Evolutionary conservation across 179 eudicot species (phyloP), one percentile per base, ranked within the genome.

Genomic region (Silene coronaria): DNA sequence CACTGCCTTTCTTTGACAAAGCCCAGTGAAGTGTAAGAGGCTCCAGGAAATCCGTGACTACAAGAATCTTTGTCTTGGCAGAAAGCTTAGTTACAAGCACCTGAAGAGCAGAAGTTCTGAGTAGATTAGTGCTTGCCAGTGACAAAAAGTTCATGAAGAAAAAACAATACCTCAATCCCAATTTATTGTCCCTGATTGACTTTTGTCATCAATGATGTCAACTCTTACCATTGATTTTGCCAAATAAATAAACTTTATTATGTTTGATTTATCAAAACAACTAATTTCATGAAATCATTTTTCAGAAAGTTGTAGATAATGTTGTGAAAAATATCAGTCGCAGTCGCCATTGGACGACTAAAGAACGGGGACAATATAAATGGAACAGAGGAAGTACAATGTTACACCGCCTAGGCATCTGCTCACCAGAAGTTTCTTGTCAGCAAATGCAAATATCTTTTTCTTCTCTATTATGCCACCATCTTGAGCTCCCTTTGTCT

Each of bases 11-110:
- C 73, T 78, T 84, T 70, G 99, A 91, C 75, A 96, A 80, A 75
- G 88, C 97, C 99, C 99, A 93, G 82, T 96, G 99, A 82, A 96
- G 97, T 60, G 76, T 83, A 75, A 91, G 84, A 71, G 97, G 91
- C 58, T 87, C 90, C 68, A 70, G 71, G 67, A 88, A 80, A 83
- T 96, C 93, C 51, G 97, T 96, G 77, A 87, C 93, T 38, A 96
- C 71, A 45, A 48, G 77, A 75, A 96, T 82, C 84, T 84, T 86
- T 71, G 84, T 86, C 85, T 87, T 93, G 30, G 87, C 86, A 78
- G 77, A 77, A 66, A 83, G 67, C 81, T 87, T 96, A 79, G 85
- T 86, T 60, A 89, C 90, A 85, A 89, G 89, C 77, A 88, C 97
- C 97, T 96, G 78, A 65, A 70, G 78, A 78, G 17, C 60, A 68